Evolutionary conservation across 768 basidiomycete genomes (phyloP).

Genomic region (Pisolithus marmoratus): DNA sequence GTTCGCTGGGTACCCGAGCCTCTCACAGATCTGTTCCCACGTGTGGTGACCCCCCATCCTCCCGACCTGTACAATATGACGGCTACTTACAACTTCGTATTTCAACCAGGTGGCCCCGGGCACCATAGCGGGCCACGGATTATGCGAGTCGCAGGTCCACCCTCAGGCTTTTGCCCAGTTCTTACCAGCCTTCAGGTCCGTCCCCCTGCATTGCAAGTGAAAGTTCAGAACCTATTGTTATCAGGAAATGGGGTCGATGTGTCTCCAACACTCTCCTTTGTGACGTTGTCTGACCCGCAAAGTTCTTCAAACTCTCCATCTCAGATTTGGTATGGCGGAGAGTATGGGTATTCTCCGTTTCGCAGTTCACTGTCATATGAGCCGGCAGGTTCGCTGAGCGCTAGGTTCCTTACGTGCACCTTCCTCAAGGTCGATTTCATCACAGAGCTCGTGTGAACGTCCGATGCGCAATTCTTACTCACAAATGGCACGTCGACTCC

Average conservation of each 20-base stretch:
- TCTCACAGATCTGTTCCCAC: not conserved
- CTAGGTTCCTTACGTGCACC: too few relatives aligned
- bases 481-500: slow-evolving; percentile 1
- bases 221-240: not conserved
- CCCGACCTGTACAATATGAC: not conserved
- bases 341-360: not conserved
- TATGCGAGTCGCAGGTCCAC: too few relatives aligned
- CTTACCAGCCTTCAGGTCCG: not conserved
- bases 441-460: slow-evolving; percentile 3
- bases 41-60: not conserved
- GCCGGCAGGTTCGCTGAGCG: not conserved
- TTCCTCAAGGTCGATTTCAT: slow-evolving; percentile 3
- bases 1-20: not conserved
- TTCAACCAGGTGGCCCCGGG: too few relatives aligned
- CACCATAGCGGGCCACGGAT: too few relatives aligned
- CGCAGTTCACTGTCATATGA: not conserved
- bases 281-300: not conserved
- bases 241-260: not conserved
- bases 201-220: not conserved
- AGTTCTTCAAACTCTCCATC: not conserved
- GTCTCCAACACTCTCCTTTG: not conserved
- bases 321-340: not conserved
- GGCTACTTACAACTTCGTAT: too few relatives aligned
- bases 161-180: too few relatives aligned
- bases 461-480: slow-evolving; percentile 7